A percentile compares a stretch with the other conserved stretches of the same genome.
Evolutionary conservation across 805 yeast genomes (phyloP).

Genomic region (Candida mattraensis): DNA sequence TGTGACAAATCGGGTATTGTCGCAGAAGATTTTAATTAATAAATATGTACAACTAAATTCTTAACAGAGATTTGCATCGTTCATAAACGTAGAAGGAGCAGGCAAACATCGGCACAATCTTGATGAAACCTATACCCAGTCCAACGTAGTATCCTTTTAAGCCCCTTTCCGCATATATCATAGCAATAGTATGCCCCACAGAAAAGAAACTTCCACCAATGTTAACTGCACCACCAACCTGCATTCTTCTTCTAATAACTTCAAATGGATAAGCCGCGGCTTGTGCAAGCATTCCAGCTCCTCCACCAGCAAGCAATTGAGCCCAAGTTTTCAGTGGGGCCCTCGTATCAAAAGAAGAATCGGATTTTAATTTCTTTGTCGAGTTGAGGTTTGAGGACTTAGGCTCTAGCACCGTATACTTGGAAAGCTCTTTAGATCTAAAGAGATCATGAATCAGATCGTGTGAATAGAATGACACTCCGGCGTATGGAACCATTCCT

Average conservation of each 20-base stretch:
- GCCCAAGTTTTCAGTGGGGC: constrained; percentile 86
- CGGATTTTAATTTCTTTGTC: constrained; percentile 27
- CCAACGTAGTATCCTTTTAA: constrained; percentile 91
- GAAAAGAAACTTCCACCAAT: constrained; percentile 55
- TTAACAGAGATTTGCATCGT: constrained; percentile 68
- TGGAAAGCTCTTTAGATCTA: constrained; percentile 55
- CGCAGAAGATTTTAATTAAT: background rate
- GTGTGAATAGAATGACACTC: constrained; percentile 94
- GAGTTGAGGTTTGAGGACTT: constrained; percentile 1
- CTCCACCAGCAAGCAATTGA: constrained; percentile 88
- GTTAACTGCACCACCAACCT: constrained; percentile 80
- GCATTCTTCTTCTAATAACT: constrained; percentile 91
- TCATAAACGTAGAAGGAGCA: constrained; percentile 95
- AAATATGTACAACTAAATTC: constrained; percentile 44
- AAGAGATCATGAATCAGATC: constrained; percentile 87
- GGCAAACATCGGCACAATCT: constrained; percentile 96
- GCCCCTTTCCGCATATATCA: constrained; percentile 74
- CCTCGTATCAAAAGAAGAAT: constrained; percentile 43
- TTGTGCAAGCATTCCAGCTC: constrained; percentile 94
- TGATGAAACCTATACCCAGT: constrained; percentile 89
- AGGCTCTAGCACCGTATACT: constrained; percentile 44
- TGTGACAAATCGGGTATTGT: constrained; percentile 51
- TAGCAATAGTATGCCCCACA: constrained; percentile 51
- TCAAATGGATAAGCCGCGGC: constrained; percentile 97
- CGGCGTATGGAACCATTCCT: constrained; percentile 98